Conservation (phyloP, 345 rosid genomes). For the Syzygium jambos region DNA sequence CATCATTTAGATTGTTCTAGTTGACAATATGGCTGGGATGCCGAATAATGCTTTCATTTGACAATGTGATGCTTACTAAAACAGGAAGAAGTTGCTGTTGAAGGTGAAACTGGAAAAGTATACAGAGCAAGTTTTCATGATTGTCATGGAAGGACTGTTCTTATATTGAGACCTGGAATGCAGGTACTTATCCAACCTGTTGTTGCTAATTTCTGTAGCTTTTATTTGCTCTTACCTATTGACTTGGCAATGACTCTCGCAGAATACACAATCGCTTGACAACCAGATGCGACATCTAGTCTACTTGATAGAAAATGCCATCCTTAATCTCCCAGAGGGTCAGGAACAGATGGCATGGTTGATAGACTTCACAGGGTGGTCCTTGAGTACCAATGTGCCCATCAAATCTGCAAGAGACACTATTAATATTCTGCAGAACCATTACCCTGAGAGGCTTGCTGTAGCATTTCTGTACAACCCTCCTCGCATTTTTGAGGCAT, state of each 20-base stretch:
- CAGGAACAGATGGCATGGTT: constrained; percentile 95
- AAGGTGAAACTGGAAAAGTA: constrained; percentile 91
- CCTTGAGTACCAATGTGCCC: constrained; percentile 60
- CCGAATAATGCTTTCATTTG: not conserved
- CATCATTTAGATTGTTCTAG: not conserved
- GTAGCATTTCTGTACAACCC: constrained; percentile 90
- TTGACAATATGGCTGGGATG: not conserved
- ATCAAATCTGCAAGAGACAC: constrained; percentile 77
- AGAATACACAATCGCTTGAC: constrained; percentile 73
- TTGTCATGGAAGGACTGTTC: constrained; percentile 71
- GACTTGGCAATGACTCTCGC: constrained; percentile 8
- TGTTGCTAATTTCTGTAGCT: not conserved
- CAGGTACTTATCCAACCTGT: constrained; percentile 37
- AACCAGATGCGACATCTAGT: constrained; percentile 74
- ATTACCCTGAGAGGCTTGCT: constrained; percentile 92
- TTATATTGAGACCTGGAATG: constrained; percentile 80
- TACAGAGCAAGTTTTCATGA: constrained; percentile 86
- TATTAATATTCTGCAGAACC: constrained; percentile 62
- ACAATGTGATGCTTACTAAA: not conserved
- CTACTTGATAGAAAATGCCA: constrained; percentile 85
- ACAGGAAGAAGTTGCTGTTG: constrained; percentile 67
- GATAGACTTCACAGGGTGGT: constrained; percentile 91
- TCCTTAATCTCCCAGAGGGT: constrained; percentile 77
- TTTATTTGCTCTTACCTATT: not conserved
- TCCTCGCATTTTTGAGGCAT: constrained; percentile 88